Conservation (phyloP, 371 early-diverging fungal species). For the Batkoa obscura region DNA sequence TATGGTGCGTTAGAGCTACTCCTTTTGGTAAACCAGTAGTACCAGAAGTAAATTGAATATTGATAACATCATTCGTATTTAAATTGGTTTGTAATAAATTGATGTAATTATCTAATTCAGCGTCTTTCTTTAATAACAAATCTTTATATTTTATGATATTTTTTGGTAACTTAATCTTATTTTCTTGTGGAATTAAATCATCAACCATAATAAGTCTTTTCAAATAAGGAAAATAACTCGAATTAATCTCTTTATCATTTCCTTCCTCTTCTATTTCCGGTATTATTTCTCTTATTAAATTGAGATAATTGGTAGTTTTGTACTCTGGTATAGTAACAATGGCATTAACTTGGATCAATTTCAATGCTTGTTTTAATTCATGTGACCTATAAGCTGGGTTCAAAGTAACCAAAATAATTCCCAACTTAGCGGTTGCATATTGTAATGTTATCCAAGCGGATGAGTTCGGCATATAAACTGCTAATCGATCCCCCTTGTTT, state of each 20-base stretch:
- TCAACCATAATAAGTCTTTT: no score
- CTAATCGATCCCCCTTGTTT: conserved; percentile 20
- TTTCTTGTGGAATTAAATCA: no score
- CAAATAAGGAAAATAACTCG: no score
- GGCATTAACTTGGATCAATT: conserved; percentile 15
- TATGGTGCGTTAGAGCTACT: conserved; percentile 30
- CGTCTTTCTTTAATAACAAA: no score
- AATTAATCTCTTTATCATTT: no score
- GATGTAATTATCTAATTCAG: no score
- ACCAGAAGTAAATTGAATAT: conserved; percentile 50
- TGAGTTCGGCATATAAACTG: conserved; percentile 23
- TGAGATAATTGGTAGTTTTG: conserved; percentile 17
- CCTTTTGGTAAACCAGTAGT: conserved; percentile 53
- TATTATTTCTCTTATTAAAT: conserved; percentile 13
- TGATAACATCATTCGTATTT: conserved; percentile 20
- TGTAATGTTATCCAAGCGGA: conserved; percentile 20
- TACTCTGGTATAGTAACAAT: conserved; percentile 15
- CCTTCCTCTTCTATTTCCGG: conserved; percentile 6
- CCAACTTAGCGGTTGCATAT: conserved; percentile 22
- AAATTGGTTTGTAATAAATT: no score
- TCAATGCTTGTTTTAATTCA: conserved; percentile 17
- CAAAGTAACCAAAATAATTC: conserved; percentile 21
- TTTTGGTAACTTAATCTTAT: no score
- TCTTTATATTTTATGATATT: no score
- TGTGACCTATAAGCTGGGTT: conserved; percentile 21